These are phyloP conservation scores for Gleditsia sinensis DNA, from an alignment of 306 rosid species.

Conservation along the genomic window DNA sequence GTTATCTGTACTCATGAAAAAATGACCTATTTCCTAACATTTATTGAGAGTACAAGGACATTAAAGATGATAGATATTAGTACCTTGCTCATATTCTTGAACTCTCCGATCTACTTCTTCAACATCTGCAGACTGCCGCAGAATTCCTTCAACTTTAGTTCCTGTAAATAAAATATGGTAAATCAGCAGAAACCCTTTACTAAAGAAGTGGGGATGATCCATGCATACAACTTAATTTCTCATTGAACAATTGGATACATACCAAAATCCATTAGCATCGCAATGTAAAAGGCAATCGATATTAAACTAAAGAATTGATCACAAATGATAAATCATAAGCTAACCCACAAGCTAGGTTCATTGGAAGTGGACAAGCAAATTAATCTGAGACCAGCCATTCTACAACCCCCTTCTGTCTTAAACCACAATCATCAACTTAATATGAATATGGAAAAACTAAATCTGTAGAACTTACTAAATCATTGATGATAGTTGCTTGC, in stretches of 20 bases:
- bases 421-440: not conserved
- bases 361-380: not conserved
- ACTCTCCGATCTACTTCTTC: constrained; percentile 97
- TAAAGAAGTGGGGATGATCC: not conserved
- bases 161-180: constrained; percentile 48
- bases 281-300: not conserved
- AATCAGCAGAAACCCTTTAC: constrained; percentile 20
- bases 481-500: not conserved
- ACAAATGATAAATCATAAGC: not conserved
- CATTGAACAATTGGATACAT: constrained; percentile 2
- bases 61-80: constrained; percentile 14
- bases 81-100: constrained; percentile 97
- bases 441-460: not conserved
- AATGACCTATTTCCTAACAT: constrained; percentile 10
- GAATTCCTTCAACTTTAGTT: constrained; percentile 86
- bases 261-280: not conserved
- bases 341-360: not conserved
- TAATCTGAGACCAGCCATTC: not conserved
- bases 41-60: not conserved
- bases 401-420: not conserved
- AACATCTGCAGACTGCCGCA: constrained; percentile 96
- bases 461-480: not conserved
- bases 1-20: not conserved
- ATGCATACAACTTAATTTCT: not conserved
- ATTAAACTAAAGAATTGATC: not conserved